Evolutionary conservation across 345 rosid species (phyloP).

Genomic region (Syzygium aromaticum): DNA sequence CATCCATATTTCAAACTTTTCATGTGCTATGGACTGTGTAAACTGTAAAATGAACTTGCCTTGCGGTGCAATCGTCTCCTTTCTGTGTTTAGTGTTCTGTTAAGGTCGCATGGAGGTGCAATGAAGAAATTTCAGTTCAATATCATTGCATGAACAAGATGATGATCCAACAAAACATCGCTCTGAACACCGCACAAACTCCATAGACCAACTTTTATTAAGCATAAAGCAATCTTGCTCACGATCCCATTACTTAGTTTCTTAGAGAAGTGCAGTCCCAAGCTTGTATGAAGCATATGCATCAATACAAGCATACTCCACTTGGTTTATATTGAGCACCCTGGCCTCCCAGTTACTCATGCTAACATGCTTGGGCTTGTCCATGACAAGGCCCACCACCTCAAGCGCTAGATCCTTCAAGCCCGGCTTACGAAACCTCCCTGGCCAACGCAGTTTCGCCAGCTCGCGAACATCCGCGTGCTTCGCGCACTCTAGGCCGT

Average conservation of each 20-base stretch:
- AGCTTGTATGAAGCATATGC: slow-evolving; percentile 22
- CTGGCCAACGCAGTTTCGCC: slow-evolving; percentile 5
- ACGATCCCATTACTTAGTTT: neutral
- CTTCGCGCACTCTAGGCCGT: slow-evolving; percentile 5
- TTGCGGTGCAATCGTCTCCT: neutral
- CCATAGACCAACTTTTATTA: neutral
- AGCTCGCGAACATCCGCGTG: slow-evolving; percentile 11
- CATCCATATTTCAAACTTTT: neutral
- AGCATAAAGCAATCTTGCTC: neutral
- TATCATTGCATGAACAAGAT: neutral
- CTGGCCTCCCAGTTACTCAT: slow-evolving; percentile 26
- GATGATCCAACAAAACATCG: neutral
- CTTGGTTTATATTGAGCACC: slow-evolving; percentile 6
- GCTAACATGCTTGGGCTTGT: slow-evolving; percentile 7
- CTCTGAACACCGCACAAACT: neutral
- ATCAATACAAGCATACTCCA: slow-evolving; percentile 27
- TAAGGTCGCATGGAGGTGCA: neutral
- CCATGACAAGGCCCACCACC: slow-evolving; percentile 10
- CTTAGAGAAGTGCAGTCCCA: slow-evolving; percentile 6
- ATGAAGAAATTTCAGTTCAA: neutral
- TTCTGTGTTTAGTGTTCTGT: neutral
- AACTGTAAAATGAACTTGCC: neutral
- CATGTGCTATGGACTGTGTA: neutral
- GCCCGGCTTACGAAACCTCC: slow-evolving; percentile 10
- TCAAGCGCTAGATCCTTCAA: slow-evolving; percentile 6